Percentiles rank a stretch among this genome's conserved stretches.
Conservation (phyloP, 2,329 filamentous ascomycete species). For the Hymenoscyphus salicellus region DNA sequence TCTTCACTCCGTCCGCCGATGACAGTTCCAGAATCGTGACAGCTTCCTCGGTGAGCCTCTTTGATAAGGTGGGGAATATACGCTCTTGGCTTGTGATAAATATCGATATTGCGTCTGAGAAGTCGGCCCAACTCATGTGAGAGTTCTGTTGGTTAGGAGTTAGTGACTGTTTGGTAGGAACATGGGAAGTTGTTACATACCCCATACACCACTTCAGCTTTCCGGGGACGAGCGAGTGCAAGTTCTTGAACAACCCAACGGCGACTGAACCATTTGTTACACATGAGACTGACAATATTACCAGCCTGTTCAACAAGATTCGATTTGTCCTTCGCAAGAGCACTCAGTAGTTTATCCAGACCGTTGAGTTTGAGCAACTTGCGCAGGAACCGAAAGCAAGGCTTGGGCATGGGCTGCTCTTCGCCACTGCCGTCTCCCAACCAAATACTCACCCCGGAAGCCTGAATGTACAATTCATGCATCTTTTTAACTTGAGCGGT, state of each 20-base stretch:
- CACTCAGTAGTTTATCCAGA: neutral
- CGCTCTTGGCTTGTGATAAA: slow-evolving; percentile 20
- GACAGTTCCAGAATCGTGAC: neutral
- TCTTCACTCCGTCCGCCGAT: neutral
- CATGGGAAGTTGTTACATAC: neutral
- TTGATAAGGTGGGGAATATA: slow-evolving; percentile 10
- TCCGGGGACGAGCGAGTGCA: neutral
- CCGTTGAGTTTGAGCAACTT: neutral
- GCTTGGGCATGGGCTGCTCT: neutral
- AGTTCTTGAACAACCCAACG: slow-evolving; percentile 10
- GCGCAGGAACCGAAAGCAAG: neutral
- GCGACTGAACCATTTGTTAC: slow-evolving; percentile 3
- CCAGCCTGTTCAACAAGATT: neutral
- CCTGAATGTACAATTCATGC: slow-evolving; percentile 31
- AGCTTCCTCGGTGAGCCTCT: neutral
- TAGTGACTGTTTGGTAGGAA: neutral
- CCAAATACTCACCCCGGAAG: slow-evolving; percentile 31
- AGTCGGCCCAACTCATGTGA: slow-evolving; percentile 22
- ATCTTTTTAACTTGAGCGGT: slow-evolving; percentile 30
- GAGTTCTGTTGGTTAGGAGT: neutral
- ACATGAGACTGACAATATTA: neutral
- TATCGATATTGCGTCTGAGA: slow-evolving; percentile 24
- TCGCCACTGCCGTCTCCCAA: slow-evolving; percentile 20
- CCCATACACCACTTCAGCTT: neutral
- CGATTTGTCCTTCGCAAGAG: neutral